A percentile compares a stretch with the other conserved stretches of the same genome.
These are phyloP conservation scores for Brassica incana DNA, from an alignment of 345 rosid genomes.

Conservation along the genomic window DNA sequence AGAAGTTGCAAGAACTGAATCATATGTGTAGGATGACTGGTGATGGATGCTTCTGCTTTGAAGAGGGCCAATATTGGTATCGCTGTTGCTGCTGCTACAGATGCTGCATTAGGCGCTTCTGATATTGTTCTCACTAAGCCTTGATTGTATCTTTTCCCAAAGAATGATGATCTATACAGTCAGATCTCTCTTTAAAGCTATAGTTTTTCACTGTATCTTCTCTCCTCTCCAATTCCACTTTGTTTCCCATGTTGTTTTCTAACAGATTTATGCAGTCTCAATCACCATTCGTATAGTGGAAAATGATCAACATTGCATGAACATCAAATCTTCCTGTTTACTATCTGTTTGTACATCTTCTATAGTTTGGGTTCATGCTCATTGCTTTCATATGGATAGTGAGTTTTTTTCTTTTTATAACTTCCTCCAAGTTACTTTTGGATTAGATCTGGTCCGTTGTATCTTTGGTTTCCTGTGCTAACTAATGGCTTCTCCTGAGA, in stretches of 20 bases:
- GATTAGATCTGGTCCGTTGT: background rate
- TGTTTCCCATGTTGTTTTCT: background rate
- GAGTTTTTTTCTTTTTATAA: background rate
- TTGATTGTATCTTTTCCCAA: slow-evolving; percentile 52
- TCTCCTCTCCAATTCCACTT: background rate
- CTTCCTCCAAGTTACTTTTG: background rate
- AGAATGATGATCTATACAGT: slow-evolving; percentile 35
- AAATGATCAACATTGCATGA: background rate
- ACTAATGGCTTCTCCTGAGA: background rate
- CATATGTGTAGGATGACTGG: too few relatives aligned
- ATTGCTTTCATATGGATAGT: background rate
- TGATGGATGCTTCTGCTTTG: slow-evolving; percentile 24
- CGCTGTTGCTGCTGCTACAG: slow-evolving; percentile 63
- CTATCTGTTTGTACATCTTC: background rate
- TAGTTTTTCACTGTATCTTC: background rate
- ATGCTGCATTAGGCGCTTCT: slow-evolving; percentile 61
- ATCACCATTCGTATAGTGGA: background rate
- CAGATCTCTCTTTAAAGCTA: background rate
- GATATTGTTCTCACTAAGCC: slow-evolving; percentile 63
- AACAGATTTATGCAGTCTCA: background rate
- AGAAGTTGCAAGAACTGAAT: too few relatives aligned
- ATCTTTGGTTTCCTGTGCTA: background rate
- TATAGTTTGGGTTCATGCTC: background rate
- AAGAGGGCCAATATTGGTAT: slow-evolving; percentile 68
- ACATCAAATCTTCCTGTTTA: background rate